These are phyloP conservation scores for Citrullus mucosospermus DNA, from an alignment of 306 rosid species.

Conservation along the genomic window DNA sequence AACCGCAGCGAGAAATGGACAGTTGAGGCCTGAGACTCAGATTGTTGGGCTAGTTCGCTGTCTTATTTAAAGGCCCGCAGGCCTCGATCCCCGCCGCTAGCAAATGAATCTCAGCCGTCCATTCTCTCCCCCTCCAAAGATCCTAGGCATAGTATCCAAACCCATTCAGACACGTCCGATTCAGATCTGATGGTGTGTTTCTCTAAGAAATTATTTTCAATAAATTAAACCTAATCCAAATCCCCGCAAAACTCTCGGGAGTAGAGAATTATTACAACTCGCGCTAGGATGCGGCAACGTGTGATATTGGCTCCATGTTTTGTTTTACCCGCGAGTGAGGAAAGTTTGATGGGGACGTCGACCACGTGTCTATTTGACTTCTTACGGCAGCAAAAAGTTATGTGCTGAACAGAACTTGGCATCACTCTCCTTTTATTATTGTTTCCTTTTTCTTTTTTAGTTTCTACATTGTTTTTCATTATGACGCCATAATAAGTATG, in stretches of 20 bases:
- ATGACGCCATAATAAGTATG: too few relatives aligned
- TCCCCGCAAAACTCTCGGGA: background rate
- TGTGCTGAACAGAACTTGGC: background rate
- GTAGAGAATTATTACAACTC: background rate
- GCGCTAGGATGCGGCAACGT: background rate
- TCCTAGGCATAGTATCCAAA: background rate
- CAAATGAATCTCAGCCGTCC: conserved; percentile 22
- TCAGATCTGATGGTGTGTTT: background rate
- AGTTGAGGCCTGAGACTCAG: conserved; percentile 7
- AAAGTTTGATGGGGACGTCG: background rate
- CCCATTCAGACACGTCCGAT: background rate
- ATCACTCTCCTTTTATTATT: background rate
- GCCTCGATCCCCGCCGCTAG: conserved; percentile 16
- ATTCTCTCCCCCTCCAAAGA: background rate
- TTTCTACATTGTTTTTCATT: too few relatives aligned
- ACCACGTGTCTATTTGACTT: conserved; percentile 9
- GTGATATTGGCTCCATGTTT: background rate
- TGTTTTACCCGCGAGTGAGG: background rate
- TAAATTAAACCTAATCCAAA: background rate
- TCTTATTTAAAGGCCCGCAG: conserved; percentile 37
- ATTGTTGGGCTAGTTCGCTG: conserved; percentile 6
- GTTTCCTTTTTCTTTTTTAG: background rate
- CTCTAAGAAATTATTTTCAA: background rate
- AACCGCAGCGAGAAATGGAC: background rate
- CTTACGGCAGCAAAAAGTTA: background rate